These are phyloP conservation scores for Pichia sp. DNA, from an alignment of 1,139 yeast genomes.

Conservation along the genomic window DNA sequence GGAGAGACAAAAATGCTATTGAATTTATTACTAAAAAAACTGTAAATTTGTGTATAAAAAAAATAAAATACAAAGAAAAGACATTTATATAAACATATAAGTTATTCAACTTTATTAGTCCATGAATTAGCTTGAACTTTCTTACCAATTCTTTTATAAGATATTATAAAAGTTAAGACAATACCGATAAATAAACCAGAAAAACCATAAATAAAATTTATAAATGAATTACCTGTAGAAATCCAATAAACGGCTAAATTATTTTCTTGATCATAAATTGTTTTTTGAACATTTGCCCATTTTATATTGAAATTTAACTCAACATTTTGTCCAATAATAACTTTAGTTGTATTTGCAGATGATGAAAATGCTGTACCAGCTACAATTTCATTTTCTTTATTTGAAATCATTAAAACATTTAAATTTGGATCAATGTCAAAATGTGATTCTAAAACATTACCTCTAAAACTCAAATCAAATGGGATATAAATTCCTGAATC, in stretches of 20 bases:
- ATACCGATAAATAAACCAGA: slow-evolving; percentile 12
- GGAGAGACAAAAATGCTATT: slow-evolving; percentile 22
- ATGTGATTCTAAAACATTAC: slow-evolving; percentile 63
- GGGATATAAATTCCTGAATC: slow-evolving; percentile 55
- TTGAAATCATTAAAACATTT: slow-evolving; percentile 44
- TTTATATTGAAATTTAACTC: slow-evolving; percentile 53
- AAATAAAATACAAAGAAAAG: no score
- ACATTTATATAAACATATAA: not conserved
- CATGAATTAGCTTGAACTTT: slow-evolving; percentile 19
- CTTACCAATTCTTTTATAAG: slow-evolving; percentile 18
- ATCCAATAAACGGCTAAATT: slow-evolving; percentile 12
- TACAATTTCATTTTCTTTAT: slow-evolving; percentile 31
- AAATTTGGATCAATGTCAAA: slow-evolving; percentile 58
- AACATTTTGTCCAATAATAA: slow-evolving; percentile 59
- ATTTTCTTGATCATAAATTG: not conserved
- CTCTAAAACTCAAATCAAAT: slow-evolving; percentile 58
- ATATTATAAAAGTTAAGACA: slow-evolving; percentile 10
- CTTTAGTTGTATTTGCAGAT: slow-evolving; percentile 54
- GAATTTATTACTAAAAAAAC: slow-evolving; percentile 21
- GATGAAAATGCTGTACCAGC: slow-evolving; percentile 57
- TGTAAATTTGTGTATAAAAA: not conserved
- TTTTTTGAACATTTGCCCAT: slow-evolving; percentile 38
- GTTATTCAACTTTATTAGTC: slow-evolving; percentile 23
- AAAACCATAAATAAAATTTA: slow-evolving; percentile 5
- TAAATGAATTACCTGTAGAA: not conserved